phyloP scores from a whole-genome alignment of 176 grass and related monocot genomes.

The Metroxylon sagu region DNA sequence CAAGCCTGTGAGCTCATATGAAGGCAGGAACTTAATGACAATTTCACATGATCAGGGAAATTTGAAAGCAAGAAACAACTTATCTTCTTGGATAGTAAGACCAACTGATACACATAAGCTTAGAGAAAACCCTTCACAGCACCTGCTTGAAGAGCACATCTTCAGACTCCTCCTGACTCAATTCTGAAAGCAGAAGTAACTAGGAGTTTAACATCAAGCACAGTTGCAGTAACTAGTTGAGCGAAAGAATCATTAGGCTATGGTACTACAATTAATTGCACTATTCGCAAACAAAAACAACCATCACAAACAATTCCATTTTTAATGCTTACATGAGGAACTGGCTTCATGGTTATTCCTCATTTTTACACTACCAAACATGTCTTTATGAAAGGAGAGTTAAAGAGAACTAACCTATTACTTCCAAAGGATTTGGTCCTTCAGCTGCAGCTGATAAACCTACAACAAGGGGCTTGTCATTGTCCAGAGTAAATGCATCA shows the following conservation, averaged over 20 bases:
- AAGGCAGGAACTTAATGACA: too few species aligned
- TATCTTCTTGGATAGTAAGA: background rate
- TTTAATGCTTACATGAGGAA: too few species aligned
- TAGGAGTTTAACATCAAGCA: background rate
- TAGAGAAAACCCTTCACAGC: background rate
- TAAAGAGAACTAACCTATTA: slow-evolving; percentile 43
- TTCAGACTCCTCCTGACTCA: slow-evolving; percentile 72
- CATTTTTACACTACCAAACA: too few species aligned
- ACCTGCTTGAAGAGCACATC: slow-evolving; percentile 95
- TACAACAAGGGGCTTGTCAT: slow-evolving; percentile 16
- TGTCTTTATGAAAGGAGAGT: too few species aligned
- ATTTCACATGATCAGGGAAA: background rate
- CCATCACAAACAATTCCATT: too few species aligned
- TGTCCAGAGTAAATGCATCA: too few species aligned
- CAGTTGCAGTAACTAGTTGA: background rate
- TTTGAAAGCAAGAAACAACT: background rate
- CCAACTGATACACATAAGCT: too few species aligned
- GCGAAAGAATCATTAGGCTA: too few species aligned
- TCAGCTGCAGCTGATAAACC: slow-evolving; percentile 41
- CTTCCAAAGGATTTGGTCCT: slow-evolving; percentile 45
- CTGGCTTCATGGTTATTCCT: too few species aligned
- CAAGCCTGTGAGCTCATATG: slow-evolving; percentile 45
- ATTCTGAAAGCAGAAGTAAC: slow-evolving; percentile 44
- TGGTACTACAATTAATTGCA: too few species aligned
- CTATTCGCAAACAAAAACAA: too few species aligned